Base-by-base conservation (phyloP, 805 yeast species). In the Candida verbasci region DNA sequence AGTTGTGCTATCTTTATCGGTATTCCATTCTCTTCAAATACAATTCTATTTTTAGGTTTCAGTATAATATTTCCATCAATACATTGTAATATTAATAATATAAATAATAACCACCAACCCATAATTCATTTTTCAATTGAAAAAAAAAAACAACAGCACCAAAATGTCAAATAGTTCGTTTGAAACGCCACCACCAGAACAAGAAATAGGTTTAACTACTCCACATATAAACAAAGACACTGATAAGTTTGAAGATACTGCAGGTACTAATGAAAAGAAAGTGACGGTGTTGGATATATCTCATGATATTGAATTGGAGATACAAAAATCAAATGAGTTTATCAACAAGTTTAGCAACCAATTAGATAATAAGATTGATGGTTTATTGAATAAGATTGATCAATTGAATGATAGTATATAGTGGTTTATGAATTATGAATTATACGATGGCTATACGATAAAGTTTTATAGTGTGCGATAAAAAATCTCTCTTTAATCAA, bases 221-320 rank as follows among this genome's bases (percentile, higher is more conserved):
- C 60, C 65, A 2, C 58, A 56, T 21, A 42, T 62, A 21, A 51
- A 53, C 4, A 56, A 52, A 20, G 32, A 25, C 4, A 4, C 10
- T 4, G 31, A 34, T 6, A 17, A 4, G 9, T 16, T 5, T 22
- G 12, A 25, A 8, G 35, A 31, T n/a, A 25, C 6, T 15, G 11
- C 14, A 17, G 15, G 27, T 14, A 18, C 3, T 9, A 9, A 8
- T 20, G 34, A 35, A 6, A 29, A 35, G 24, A 34, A 37, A 12
- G 24, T 27, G 6, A 37, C 47, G 3, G 52, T 60, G 4, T 48
- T 61, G 17, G 70, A 65, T 27, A 41, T 64, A n/a, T 61, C 65
- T 2, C 56, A 49, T 48, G 55, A 48, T 3, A 53, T 67, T 16
- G 68, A 65, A 27, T 42, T 40, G 7, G 50, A 50, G 21, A 40